phyloP scores from a whole-genome alignment of 371 early-diverging fungal species.

The Apophysomyces sp. region DNA sequence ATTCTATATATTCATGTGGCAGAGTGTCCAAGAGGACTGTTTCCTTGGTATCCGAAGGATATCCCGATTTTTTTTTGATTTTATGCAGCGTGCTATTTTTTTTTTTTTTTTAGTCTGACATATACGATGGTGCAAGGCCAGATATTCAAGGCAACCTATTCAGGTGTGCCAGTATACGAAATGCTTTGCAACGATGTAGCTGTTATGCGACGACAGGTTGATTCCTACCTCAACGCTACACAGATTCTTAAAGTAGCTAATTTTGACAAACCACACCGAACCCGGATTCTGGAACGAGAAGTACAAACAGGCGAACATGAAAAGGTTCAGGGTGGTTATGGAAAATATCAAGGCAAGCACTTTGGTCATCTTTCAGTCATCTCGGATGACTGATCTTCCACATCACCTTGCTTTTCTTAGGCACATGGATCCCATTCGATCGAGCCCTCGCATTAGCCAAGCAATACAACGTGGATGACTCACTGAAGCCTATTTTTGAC shows the following conservation, averaged over 20 bases:
- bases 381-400: neutral
- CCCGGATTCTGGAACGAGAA: slow-evolving; percentile 86
- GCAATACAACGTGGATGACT: slow-evolving; percentile 35
- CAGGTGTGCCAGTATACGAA: slow-evolving; percentile 88
- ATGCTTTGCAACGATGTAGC: slow-evolving; percentile 80
- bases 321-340: slow-evolving; percentile 94
- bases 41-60: no score
- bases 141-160: slow-evolving; percentile 73
- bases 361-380: neutral
- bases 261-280: slow-evolving; percentile 85
- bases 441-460: slow-evolving; percentile 68
- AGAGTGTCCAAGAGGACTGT: no score
- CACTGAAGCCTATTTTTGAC: slow-evolving; percentile 40
- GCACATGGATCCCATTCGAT: slow-evolving; percentile 76
- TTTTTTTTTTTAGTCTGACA: neutral
- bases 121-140: slow-evolving; percentile 6
- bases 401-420: slow-evolving; percentile 13
- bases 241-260: slow-evolving; percentile 93
- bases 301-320: slow-evolving; percentile 78
- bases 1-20: no score
- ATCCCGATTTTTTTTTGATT: neutral
- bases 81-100: neutral
- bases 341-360: slow-evolving; percentile 89
- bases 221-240: slow-evolving; percentile 90
- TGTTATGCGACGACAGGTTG: slow-evolving; percentile 84